Base-by-base conservation (phyloP, 495 filamentous ascomycete species). In the Penicillium simplicissimum region DNA sequence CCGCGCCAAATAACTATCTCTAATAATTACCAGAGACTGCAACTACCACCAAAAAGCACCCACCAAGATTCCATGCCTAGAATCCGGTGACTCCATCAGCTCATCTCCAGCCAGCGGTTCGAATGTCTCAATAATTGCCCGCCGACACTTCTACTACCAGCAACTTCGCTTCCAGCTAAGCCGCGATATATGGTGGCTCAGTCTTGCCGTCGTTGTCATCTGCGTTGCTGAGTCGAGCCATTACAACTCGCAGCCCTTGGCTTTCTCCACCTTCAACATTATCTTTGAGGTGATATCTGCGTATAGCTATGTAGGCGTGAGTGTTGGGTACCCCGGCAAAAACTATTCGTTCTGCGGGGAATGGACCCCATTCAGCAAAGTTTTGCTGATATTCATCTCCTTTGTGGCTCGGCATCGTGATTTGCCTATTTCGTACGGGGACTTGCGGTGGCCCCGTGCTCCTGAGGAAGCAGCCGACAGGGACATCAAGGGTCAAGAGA, bases 181-280 rank as follows among this genome's bases (percentile, higher is more conserved):
- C 17, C 89, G 93, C 72, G 93, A 97, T 65, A 72, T 93, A 3
- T 94, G 90, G 91, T 92, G 87, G 85, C 81, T 97, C n/a, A 85
- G 86, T 0, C 71, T 91, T 8, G 89, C 90, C 10, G 74, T 87
- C 8, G 74, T 91, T 28, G 73, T 90, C 53, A 91, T 96, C 65
- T 80, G 84, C 58, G 86, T 88, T 61, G 86, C 87, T 59, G 91
- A 96, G 70, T 85, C 85, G 1, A 71, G 72, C 43, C 79, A 89
- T 60, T 92, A 87, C 72, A 78, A 84, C 19, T 68, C 74, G 19
- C 79, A 92, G 51, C 91, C 91, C 0, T 73, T 88, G 28, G 79
- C 80, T 1, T 94, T 85, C 75, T 90, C 86, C 55, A 86, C 91
- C n/a, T 95, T 96, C 71, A 94, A 93, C 66, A 83, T 96, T 60